Conservation (phyloP, 495 filamentous ascomycete species). For the Ramalina peruviana region DNA sequence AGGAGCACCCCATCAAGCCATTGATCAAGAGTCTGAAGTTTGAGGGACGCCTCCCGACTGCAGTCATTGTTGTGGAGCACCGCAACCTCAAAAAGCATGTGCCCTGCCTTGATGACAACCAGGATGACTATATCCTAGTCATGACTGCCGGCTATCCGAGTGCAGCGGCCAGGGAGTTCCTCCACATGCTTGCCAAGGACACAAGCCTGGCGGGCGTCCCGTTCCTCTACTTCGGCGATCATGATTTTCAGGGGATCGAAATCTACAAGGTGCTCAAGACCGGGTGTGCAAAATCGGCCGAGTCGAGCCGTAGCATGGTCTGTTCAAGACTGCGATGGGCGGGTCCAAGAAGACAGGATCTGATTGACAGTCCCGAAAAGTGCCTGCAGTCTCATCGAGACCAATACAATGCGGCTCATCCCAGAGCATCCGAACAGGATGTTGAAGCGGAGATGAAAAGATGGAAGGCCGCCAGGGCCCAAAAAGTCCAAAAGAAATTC, state of each 20-base stretch:
- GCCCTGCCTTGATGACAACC: background rate
- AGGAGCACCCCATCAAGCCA: background rate
- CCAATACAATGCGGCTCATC: background rate
- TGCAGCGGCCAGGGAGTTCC: slow-evolving; percentile 5
- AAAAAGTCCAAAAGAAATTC: background rate
- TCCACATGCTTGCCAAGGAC: slow-evolving; percentile 1
- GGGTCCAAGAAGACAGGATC: slow-evolving; percentile 1
- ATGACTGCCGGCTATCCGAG: slow-evolving; percentile 4
- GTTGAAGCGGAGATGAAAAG: background rate
- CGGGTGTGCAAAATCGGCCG: background rate
- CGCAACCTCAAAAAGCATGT: slow-evolving; percentile 1
- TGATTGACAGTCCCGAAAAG: background rate
- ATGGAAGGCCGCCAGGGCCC: background rate
- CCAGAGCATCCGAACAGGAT: background rate
- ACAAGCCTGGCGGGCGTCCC: background rate
- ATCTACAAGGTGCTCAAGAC: slow-evolving; percentile 4
- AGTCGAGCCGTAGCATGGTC: background rate
- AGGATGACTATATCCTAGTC: background rate
- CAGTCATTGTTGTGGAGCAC: slow-evolving; percentile 4
- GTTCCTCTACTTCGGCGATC: slow-evolving; percentile 4
- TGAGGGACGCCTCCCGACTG: background rate
- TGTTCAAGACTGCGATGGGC: slow-evolving; percentile 2
- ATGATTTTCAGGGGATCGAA: slow-evolving; percentile 5
- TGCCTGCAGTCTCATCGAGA: background rate
- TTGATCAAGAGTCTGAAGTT: background rate